Base-by-base conservation (phyloP, 495 filamentous ascomycete species). In the Tuber magnatum region DNA sequence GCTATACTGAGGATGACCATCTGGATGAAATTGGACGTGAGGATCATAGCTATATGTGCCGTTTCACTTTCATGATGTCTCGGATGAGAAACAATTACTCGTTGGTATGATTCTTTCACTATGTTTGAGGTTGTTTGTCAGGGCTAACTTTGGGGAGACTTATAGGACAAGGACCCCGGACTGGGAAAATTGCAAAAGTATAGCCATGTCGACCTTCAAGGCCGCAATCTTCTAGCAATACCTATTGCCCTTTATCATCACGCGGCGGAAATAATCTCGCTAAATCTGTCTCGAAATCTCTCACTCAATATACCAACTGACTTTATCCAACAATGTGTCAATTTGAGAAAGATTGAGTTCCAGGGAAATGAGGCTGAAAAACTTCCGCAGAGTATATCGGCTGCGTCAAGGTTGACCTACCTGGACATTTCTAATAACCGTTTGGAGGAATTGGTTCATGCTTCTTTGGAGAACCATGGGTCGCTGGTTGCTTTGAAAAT, bases 21-120 rank as follows among this genome's bases (percentile, higher is more conserved):
- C 89, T 98, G 65, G 94, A 97, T 81, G 95, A 97, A 75, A 90
- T 99, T 72, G 95, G 95, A n/a, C 89, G 95, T 68, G 95, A 99
- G 83, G 95, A 99, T 83, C 96, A 97, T 83, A 94, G 94, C 80
- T 98, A 98, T 79, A 87, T 99, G 10, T 94, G 94, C 80, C 93
- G 95, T 12, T 98, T 98, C 84, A 92, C 93, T 39, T 99, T 98
- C 83, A 86, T 97, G 71, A 93, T 94, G 16, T 91, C 91, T 18
- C 91, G 93, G 75, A 89, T 97, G 80, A 93, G 89, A 83, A 92
- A 92, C n/a, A 65, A 65, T 65, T 94, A 92, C 83, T 81, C 78
- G 68, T 76, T 82, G 76, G 81, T 82, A 80, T 40, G 56, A 42
- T 61, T 12, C 46, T 51, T 3, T 20, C 28, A 24, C 42, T 73